Percentiles rank a stretch among this genome's conserved stretches.
phyloP scores from a whole-genome alignment of 305 asterid genomes.

The Fraxinus baroniana region DNA sequence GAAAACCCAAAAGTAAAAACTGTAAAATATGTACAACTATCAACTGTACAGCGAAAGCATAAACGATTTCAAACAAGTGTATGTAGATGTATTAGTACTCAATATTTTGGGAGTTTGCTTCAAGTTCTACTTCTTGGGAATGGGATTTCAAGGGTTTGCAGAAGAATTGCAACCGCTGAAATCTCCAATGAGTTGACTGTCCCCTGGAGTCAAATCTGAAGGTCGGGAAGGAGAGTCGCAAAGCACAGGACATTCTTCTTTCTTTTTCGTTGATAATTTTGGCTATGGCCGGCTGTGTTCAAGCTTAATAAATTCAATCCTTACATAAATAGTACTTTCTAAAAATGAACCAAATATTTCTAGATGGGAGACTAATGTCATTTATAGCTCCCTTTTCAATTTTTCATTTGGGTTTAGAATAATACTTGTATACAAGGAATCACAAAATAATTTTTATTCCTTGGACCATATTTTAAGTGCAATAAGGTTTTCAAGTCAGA shows the following conservation, averaged over 20 bases:
- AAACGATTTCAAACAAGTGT: neutral
- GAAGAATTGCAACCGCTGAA: slow-evolving; percentile 31
- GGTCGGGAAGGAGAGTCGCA: slow-evolving; percentile 34
- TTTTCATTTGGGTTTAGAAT: too few relatives aligned
- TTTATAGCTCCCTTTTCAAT: too few relatives aligned
- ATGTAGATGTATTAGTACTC: neutral
- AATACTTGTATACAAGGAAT: too few relatives aligned
- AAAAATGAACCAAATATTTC: too few relatives aligned
- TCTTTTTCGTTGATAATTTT: neutral
- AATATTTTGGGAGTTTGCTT: slow-evolving; percentile 19
- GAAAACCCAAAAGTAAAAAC: slow-evolving; percentile 6
- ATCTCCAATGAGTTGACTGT: slow-evolving; percentile 21
- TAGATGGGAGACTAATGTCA: neutral
- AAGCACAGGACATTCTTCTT: slow-evolving; percentile 27
- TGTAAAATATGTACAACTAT: neutral
- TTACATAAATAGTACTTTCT: neutral
- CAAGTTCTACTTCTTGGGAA: slow-evolving; percentile 28
- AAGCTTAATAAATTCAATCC: too few relatives aligned
- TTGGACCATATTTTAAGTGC: too few relatives aligned
- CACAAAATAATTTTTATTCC: too few relatives aligned
- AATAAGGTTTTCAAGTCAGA: too few relatives aligned
- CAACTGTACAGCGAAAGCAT: neutral
- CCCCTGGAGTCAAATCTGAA: slow-evolving; percentile 24
- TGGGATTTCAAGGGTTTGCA: slow-evolving; percentile 32
- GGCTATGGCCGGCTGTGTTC: neutral